A percentile compares a stretch with the other conserved stretches of the same genome.
phyloP scores from a whole-genome alignment of 495 filamentous ascomycete genomes.

The Bombardia bombarda region DNA sequence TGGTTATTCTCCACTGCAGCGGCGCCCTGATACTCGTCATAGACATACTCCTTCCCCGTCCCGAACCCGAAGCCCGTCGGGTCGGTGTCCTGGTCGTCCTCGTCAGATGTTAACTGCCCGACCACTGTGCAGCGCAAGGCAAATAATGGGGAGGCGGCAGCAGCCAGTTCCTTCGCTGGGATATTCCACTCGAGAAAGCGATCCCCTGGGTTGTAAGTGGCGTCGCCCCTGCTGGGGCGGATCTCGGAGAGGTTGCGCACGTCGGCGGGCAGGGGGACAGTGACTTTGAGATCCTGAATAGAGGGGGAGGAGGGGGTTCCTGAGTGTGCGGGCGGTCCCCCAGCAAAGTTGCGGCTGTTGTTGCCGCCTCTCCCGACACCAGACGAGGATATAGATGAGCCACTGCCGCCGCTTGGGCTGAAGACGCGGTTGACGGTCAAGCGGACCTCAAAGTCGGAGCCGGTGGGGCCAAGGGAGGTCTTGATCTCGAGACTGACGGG shows the following conservation, averaged over 20 bases:
- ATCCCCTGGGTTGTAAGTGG: slow-evolving; percentile 65
- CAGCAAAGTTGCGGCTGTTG: slow-evolving; percentile 17
- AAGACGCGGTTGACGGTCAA: slow-evolving; percentile 61
- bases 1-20: no score
- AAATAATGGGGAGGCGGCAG: slow-evolving; percentile 59
- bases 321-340: slow-evolving; percentile 16
- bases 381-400: no score
- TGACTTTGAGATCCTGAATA: slow-evolving; percentile 74
- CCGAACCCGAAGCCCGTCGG: slow-evolving; percentile 40
- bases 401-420: slow-evolving; percentile 41
- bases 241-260: slow-evolving; percentile 87
- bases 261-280: slow-evolving; percentile 67
- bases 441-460: slow-evolving; percentile 84
- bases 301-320: slow-evolving; percentile 48
- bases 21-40: slow-evolving; percentile 49
- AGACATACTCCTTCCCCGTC: slow-evolving; percentile 46
- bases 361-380: slow-evolving; percentile 1
- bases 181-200: slow-evolving; percentile 77
- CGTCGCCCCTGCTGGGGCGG: slow-evolving; percentile 75
- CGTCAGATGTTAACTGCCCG: slow-evolving; percentile 55
- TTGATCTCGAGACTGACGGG: slow-evolving; percentile 76
- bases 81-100: slow-evolving; percentile 41
- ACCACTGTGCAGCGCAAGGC: slow-evolving; percentile 69
- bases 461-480: slow-evolving; percentile 62
- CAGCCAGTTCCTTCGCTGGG: slow-evolving; percentile 54